A percentile compares a stretch with the other conserved stretches of the same genome.
phyloP scores from a whole-genome alignment of 2,329 filamentous ascomycete genomes.

The Colletotrichum coccodes region DNA sequence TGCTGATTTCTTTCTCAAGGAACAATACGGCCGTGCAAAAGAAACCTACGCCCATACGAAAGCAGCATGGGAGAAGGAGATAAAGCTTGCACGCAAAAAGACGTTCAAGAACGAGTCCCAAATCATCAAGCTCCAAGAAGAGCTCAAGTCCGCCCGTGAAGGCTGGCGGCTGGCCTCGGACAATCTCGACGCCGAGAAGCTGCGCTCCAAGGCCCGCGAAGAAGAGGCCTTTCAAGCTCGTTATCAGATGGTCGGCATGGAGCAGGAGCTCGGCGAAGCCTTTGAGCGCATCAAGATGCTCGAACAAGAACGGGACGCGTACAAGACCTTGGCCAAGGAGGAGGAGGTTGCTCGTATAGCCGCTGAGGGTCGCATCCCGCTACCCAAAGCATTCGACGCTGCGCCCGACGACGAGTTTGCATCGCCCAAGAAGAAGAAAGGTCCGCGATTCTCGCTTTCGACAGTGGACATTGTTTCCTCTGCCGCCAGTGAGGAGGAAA shows the following conservation, averaged over 20 bases:
- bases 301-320: conserved; percentile 79
- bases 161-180: conserved; percentile 67
- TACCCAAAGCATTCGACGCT: conserved; percentile 61
- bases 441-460: conserved; percentile 58
- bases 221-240: conserved; percentile 76
- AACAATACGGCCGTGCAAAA: conserved; percentile 76
- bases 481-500: conserved; percentile 65
- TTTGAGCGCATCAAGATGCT: conserved; percentile 71
- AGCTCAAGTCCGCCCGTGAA: conserved; percentile 71
- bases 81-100: conserved; percentile 75
- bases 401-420: conserved; percentile 68
- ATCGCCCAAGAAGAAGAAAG: conserved; percentile 64
- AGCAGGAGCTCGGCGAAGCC: conserved; percentile 74
- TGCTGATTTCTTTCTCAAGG: conserved; percentile 54
- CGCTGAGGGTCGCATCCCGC: conserved; percentile 75
- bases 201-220: conserved; percentile 69
- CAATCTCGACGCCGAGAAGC: conserved; percentile 70
- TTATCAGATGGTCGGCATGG: conserved; percentile 71
- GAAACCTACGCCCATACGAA: conserved; percentile 75
- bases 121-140: conserved; percentile 78
- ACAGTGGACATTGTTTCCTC: conserved; percentile 64
- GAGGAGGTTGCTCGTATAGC: conserved; percentile 80
- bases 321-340: conserved; percentile 77
- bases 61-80: conserved; percentile 78
- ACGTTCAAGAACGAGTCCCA: conserved; percentile 79